Base-by-base conservation (phyloP, 78 protist species). In the Mastigamoeba balamuthi region DNA sequence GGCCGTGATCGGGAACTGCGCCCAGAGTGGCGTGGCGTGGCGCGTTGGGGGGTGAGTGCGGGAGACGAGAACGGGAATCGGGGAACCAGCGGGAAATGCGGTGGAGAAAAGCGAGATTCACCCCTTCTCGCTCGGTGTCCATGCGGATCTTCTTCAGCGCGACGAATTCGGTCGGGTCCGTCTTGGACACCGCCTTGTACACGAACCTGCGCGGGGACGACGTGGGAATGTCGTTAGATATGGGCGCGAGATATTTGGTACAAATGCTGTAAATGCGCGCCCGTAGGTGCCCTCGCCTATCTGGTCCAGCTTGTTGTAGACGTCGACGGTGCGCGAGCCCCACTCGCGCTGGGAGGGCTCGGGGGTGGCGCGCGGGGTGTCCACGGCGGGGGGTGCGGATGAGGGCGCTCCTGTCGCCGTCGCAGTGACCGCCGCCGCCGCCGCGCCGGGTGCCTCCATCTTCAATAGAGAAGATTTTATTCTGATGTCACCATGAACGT, bases 1-100 rank as follows among this genome's bases (percentile, higher is more conserved):
- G n/a, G 98, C 95, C 3, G 96, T 92, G 66, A 90, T 85, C 36
- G 98, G 98, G 48, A 93, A 91, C 88, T 83, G 63, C 23, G 35
- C 10, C 9, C 38, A 0, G 25, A 52, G n/a, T n/a, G n/a, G n/a
- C n/a, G n/a, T n/a, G n/a, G n/a, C n/a, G n/a, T n/a, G n/a, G n/a
- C n/a, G 28, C 4, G 79, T 38, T 42, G 17, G 0, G 41, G 28
- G 6, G 68, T 2, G 17, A 25, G 36, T 27, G 1, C 68, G 5
- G 10, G 3, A 27, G 28, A 36, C 0, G 6, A 29, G 39, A 17
- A 29, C 33, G 25, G 39, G 0, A 33, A 28, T 27, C 9, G 37
- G 0, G 27, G 40, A 69, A 42, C 4, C 41, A 69, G 40, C 2
- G 44, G n/a, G 33, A 0, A 36, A 73, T 73, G 6, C 39, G 9